phyloP scores from a whole-genome alignment of 768 basidiomycete genomes.

The Collybia mongolica region DNA sequence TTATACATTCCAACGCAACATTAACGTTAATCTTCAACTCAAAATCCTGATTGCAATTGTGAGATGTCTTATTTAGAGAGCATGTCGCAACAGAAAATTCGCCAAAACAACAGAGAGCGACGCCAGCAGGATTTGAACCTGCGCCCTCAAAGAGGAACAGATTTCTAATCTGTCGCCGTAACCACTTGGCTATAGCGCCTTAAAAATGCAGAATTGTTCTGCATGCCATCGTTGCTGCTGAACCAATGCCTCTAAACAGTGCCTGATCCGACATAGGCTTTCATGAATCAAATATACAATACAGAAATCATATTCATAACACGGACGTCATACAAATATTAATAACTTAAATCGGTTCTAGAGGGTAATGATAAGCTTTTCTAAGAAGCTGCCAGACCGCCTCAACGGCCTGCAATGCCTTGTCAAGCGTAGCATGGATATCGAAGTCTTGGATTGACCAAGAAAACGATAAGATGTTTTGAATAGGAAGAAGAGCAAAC shows the following conservation, averaged over 20 bases:
- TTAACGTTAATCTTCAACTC: too few relatives aligned
- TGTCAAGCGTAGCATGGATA: constrained; percentile 27
- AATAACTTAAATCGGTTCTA: constrained; percentile 43
- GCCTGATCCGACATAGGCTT: too few relatives aligned
- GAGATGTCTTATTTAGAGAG: too few relatives aligned
- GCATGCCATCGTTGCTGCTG: background rate
- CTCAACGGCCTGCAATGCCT: constrained; percentile 36
- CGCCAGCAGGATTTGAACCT: constrained; percentile 14
- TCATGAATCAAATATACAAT: background rate
- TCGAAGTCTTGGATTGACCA: constrained; percentile 29
- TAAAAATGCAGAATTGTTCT: background rate
- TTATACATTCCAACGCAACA: too few relatives aligned
- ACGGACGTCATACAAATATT: background rate
- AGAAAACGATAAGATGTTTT: constrained; percentile 28
- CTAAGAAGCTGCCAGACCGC: constrained; percentile 47
- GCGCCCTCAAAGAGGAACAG: constrained; percentile 17
- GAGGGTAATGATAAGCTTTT: constrained; percentile 54
- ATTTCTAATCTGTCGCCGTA: constrained; percentile 72
- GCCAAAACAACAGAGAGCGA: background rate
- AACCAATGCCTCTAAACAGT: too few relatives aligned
- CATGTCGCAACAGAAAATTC: too few relatives aligned
- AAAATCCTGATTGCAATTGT: too few relatives aligned
- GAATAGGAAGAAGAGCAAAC: constrained; percentile 27
- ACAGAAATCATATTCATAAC: background rate
- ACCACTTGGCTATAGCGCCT: constrained; percentile 70